phyloP scores from a whole-genome alignment of 2,329 filamentous ascomycete genomes.

The Huntiella moniliformis region DNA sequence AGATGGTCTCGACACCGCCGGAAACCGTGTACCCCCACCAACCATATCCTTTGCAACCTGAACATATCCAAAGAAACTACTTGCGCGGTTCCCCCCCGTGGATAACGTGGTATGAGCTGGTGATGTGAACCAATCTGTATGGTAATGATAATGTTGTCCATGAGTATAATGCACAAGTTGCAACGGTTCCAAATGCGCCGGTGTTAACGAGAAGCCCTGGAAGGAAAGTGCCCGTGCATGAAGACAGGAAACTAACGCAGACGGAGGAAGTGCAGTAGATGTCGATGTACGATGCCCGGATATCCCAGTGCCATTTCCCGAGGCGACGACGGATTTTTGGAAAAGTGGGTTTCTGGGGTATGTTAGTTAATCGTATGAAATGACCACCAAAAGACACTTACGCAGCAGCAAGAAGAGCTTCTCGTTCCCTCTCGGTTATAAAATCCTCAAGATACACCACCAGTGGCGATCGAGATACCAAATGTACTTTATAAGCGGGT shows the following conservation, averaged over 20 bases:
- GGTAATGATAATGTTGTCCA: conserved; percentile 28
- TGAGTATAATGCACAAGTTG: conserved; percentile 28
- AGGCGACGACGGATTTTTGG: conserved; percentile 24
- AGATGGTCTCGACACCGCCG: conserved; percentile 17
- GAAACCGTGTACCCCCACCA: conserved; percentile 31
- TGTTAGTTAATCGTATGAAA: conserved; percentile 8
- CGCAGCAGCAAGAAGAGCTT: conserved; percentile 25
- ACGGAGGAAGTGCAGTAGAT: conserved; percentile 24
- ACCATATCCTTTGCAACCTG: conserved; percentile 21
- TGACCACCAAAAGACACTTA: conserved; percentile 14
- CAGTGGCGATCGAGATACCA: conserved; percentile 29
- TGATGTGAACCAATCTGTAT: conserved; percentile 32
- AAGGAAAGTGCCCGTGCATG: conserved; percentile 28
- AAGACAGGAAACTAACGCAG: conserved; percentile 26
- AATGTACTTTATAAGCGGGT: conserved; percentile 23
- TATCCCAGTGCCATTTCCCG: conserved; percentile 18
- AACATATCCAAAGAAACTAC: conserved; percentile 31
- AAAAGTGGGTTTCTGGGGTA: conserved; percentile 23
- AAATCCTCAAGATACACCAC: conserved; percentile 31
- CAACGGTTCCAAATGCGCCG: conserved; percentile 25
- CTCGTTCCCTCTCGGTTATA: conserved; percentile 23
- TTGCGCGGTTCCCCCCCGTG: conserved; percentile 25
- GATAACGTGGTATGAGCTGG: conserved; percentile 19
- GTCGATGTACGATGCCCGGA: conserved; percentile 26
- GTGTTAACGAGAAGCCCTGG: conserved; percentile 23